A percentile compares a stretch with the other conserved stretches of the same genome.
These are phyloP conservation scores for Blastobotrys robertii DNA, from an alignment of 805 yeast species.

Conservation along the genomic window DNA sequence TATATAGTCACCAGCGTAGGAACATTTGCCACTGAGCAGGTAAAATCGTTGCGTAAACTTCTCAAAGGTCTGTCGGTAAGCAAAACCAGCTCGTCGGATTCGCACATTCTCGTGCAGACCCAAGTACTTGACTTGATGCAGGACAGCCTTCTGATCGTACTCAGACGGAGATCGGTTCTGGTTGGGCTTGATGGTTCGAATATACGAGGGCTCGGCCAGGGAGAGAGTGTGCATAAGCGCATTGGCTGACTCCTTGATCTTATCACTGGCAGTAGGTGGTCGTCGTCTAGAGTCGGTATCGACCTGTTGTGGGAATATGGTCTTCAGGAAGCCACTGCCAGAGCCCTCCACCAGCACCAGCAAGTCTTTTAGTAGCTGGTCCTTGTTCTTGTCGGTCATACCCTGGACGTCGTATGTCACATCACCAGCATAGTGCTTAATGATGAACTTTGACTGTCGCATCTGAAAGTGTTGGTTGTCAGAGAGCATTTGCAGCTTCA, in stretches of 20 bases:
- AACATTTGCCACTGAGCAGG: constrained; percentile 74
- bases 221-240: constrained; percentile 81
- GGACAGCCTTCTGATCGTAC: constrained; percentile 78
- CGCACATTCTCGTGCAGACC: constrained; percentile 96
- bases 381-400: constrained; percentile 96
- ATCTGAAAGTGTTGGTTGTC: constrained; percentile 81
- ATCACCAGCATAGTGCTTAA: constrained; percentile 98
- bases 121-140: constrained; percentile 91
- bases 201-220: constrained; percentile 88
- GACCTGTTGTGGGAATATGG: constrained; percentile 54
- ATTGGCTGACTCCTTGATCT: constrained; percentile 86
- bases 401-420: constrained; percentile 82
- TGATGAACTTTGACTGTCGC: constrained; percentile 75
- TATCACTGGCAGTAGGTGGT: constrained; percentile 95
- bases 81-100: constrained; percentile 97
- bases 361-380: constrained; percentile 80
- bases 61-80: constrained; percentile 93
- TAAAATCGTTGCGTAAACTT: constrained; percentile 93
- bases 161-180: constrained; percentile 86
- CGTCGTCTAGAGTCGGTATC: constrained; percentile 58
- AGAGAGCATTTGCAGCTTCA: constrained; percentile 76
- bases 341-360: constrained; percentile 71
- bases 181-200: constrained; percentile 95
- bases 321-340: constrained; percentile 48
- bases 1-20: constrained; percentile 78